A percentile compares a stretch with the other conserved stretches of the same genome.
Conservation (phyloP, 352 stramenopile genomes). For the Phytophthora aleatoria region DNA sequence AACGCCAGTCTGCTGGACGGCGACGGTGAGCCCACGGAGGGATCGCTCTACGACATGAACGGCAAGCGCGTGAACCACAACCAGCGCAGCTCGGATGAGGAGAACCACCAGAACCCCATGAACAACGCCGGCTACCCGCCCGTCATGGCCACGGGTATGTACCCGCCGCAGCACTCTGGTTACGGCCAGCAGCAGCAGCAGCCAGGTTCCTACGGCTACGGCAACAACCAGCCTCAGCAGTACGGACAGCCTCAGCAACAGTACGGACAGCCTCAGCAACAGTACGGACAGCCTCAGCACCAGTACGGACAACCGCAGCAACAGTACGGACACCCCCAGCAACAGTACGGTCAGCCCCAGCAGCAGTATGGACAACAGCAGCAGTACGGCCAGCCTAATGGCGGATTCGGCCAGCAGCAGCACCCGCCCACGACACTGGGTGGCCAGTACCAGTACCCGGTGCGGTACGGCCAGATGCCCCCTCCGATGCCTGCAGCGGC, state of each 20-base stretch:
- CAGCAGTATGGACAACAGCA: constrained; percentile 25
- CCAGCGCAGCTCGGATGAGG: constrained; percentile 67
- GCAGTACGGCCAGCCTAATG: constrained; percentile 31
- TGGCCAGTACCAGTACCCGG: constrained; percentile 60
- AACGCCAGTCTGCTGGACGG: constrained; percentile 81
- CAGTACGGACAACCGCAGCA: constrained; percentile 16
- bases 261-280: constrained; percentile 20
- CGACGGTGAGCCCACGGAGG: constrained; percentile 76
- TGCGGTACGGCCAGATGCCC: constrained; percentile 53
- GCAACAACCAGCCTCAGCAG: constrained; percentile 34
- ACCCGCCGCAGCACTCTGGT: constrained; percentile 61
- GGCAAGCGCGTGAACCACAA: constrained; percentile 43
- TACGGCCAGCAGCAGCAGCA: constrained; percentile 38
- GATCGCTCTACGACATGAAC: constrained; percentile 73
- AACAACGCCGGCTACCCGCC: constrained; percentile 45
- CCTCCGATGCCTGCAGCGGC: constrained; percentile 56
- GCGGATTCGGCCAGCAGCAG: constrained; percentile 11
- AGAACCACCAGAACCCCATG: constrained; percentile 46
- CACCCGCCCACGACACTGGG: constrained; percentile 37
- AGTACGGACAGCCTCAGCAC: constrained; percentile 29
- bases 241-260: constrained; percentile 17
- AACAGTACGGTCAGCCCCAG: constrained; percentile 21
- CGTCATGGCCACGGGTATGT: constrained; percentile 52
- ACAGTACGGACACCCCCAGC: constrained; percentile 12
- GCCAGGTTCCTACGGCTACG: constrained; percentile 33